Conservation (phyloP, 768 basidiomycete genomes). For the Favolaschia claudopus region DNA sequence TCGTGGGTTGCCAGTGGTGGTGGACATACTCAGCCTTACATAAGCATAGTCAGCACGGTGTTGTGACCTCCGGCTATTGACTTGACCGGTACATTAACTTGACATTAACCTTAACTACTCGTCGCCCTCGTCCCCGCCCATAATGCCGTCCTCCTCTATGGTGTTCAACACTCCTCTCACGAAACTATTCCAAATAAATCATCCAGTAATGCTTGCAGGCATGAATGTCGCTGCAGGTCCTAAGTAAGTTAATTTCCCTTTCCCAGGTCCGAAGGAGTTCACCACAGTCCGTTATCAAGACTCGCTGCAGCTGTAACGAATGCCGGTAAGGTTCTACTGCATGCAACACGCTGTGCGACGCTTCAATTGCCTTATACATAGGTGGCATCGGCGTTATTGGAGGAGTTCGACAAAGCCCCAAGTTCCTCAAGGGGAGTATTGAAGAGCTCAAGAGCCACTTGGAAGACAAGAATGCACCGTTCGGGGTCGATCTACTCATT, state of each 20-base stretch:
- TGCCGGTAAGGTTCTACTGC: constrained; percentile 54
- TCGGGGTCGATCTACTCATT: constrained; percentile 84
- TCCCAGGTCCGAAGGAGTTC: background rate
- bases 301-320: constrained; percentile 93
- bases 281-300: background rate
- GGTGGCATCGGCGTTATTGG: constrained; percentile 90
- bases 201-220: constrained; percentile 87
- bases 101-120: constrained; percentile 13
- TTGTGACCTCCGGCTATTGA: too few relatives aligned
- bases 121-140: constrained; percentile 23
- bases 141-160: constrained; percentile 71
- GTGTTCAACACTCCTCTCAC: constrained; percentile 80
- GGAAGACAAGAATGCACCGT: constrained; percentile 77
- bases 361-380: constrained; percentile 26
- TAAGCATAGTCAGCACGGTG: too few relatives aligned
- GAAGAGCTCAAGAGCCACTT: constrained; percentile 78
- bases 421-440: constrained; percentile 70
- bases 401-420: constrained; percentile 77
- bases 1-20: too few relatives aligned
- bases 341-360: background rate
- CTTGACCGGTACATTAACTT: too few relatives aligned
- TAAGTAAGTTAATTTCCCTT: constrained; percentile 35
- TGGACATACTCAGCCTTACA: too few relatives aligned
- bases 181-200: constrained; percentile 76
- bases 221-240: constrained; percentile 92